phyloP scores from a whole-genome alignment of 495 filamentous ascomycete genomes.

The Penicillium angulare region DNA sequence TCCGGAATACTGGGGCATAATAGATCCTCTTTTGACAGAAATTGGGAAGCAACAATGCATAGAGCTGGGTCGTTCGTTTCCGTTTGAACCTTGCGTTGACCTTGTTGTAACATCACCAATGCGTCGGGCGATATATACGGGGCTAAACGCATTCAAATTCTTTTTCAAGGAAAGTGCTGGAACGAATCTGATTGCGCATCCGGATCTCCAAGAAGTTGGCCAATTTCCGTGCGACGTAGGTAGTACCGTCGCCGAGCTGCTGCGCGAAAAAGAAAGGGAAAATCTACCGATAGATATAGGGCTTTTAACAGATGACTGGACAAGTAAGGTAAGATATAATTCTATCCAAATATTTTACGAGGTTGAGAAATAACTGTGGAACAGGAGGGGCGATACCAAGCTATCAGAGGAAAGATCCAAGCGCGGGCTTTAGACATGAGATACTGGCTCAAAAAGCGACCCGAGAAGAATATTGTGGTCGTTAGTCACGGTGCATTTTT shows the following conservation, averaged over 20 bases:
- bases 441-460: constrained; percentile 51
- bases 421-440: constrained; percentile 58
- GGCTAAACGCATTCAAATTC: constrained; percentile 59
- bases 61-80: constrained; percentile 54
- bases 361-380: neutral
- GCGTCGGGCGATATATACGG: constrained; percentile 70
- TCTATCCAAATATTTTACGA: neutral
- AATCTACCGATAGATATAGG: constrained; percentile 53
- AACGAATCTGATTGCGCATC: constrained; percentile 55
- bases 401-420: constrained; percentile 48
- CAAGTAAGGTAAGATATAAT: constrained; percentile 55
- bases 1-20: constrained; percentile 56
- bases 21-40: constrained; percentile 67
- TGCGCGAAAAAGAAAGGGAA: constrained; percentile 60
- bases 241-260: constrained; percentile 42
- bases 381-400: constrained; percentile 46
- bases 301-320: constrained; percentile 56
- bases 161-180: neutral
- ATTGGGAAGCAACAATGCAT: constrained; percentile 67
- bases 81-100: constrained; percentile 53
- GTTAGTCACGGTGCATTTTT: constrained; percentile 62
- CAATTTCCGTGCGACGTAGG: constrained; percentile 72
- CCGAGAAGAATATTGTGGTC: constrained; percentile 54
- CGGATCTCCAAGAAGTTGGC: constrained; percentile 71
- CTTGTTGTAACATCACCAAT: constrained; percentile 73